Base-by-base conservation (phyloP, 495 filamentous ascomycete genomes). In the Penicillium argentinense region DNA sequence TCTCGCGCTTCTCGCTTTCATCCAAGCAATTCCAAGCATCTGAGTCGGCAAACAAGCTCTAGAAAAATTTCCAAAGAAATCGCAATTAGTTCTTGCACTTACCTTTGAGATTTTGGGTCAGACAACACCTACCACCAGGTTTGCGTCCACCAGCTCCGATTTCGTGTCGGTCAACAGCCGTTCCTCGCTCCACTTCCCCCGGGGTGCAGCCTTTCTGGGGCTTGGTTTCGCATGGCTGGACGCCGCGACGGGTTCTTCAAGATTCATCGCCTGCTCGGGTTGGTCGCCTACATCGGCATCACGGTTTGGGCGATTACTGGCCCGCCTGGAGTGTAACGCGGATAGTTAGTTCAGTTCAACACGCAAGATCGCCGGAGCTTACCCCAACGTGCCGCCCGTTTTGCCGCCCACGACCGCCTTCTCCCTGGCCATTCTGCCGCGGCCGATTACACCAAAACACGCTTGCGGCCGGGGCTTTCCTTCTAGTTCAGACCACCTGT, bases 21-120 rank as follows among this genome's bases (percentile, higher is more conserved):
- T 73, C 75, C 4, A 87, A 71, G 23, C 72, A 53, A 19, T 80
- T 67, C 81, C 84, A 88, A 13, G 82, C 77, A 40, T 65, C 57
- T 1, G 79, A 77, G 30, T 70, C 68, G 7, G 78, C 68, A 3
- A 87, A 63, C 7, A 86, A 63, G 39, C 72, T 76, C 83, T 85
- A 47, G 5, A 45, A 12, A 54, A 26, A 28, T 64, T 3, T 9
- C 7, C 5, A 18, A 9, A 7, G 7, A 18, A 7, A 23, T 37
- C 11, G 36, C 27, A 14, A n/a, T n/a, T n/a, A n/a, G n/a, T n/a
- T n/a, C n/a, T n/a, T n/a, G n/a, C n/a, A n/a, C n/a, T n/a, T n/a
- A n/a, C n/a, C n/a, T n/a, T n/a, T n/a, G n/a, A n/a, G n/a, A n/a
- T n/a, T n/a, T n/a, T n/a, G n/a, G n/a, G n/a, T n/a, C n/a, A n/a